These are phyloP conservation scores for Trichoderma lentiforme DNA, from an alignment of 2,329 filamentous ascomycete species.

Conservation along the genomic window DNA sequence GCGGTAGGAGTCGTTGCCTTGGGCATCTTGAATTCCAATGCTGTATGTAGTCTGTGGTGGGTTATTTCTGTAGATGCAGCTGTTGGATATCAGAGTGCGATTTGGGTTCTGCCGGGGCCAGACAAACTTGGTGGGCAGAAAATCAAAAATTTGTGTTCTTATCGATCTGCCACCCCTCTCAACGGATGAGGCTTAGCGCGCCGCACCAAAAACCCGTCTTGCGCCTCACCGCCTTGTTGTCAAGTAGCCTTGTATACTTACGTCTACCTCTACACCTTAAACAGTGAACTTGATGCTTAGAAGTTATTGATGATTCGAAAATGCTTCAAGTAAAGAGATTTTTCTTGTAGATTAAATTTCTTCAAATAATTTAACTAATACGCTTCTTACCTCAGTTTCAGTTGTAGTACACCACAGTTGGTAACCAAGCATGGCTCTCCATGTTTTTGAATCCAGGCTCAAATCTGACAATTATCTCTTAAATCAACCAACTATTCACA, in stretches of 20 bases:
- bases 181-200: constrained; percentile 29
- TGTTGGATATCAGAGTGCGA: neutral
- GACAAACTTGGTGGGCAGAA: constrained; percentile 26
- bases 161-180: constrained; percentile 41
- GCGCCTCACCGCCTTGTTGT: constrained; percentile 32
- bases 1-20: constrained; percentile 65
- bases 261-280: neutral
- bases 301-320: too few species aligned
- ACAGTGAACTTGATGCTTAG: neutral
- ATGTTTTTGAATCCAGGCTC: neutral
- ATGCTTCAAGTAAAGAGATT: too few species aligned
- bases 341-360: neutral
- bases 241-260: neutral
- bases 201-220: neutral
- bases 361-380: neutral
- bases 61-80: neutral
- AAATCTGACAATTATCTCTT: neutral
- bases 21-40: constrained; percentile 59
- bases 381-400: neutral
- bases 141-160: constrained; percentile 38
- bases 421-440: neutral
- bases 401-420: neutral
- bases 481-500: neutral
- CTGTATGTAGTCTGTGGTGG: neutral
- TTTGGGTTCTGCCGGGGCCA: neutral